A percentile compares a stretch with the other conserved stretches of the same genome.
phyloP scores from a whole-genome alignment of 805 yeast species.

The Sugiyamaella lignohabitans region DNA sequence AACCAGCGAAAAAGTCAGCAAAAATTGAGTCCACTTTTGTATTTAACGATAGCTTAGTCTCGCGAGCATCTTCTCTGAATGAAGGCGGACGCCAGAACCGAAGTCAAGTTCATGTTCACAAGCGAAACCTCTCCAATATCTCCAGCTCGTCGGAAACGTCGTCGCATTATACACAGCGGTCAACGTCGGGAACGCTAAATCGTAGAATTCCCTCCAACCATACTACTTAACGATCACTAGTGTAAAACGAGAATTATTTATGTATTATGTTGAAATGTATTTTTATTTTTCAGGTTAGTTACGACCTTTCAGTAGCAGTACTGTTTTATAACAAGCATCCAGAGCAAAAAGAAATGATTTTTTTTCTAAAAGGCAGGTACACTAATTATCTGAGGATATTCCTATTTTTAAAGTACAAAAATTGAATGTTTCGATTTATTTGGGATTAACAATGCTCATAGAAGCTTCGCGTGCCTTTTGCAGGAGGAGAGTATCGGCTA shows the following conservation, averaged over 20 bases:
- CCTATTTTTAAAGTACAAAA: too few species aligned
- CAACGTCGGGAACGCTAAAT: neutral
- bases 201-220: slow-evolving; percentile 1
- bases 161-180: neutral
- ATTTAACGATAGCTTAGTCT: neutral
- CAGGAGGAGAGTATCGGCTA: slow-evolving; percentile 77
- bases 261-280: neutral
- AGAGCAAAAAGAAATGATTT: too few species aligned
- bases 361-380: too few species aligned
- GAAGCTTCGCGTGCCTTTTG: slow-evolving; percentile 78
- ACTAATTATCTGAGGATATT: too few species aligned
- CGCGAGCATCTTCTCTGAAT: neutral
- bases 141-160: slow-evolving; percentile 2
- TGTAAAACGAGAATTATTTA: too few species aligned
- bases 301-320: too few species aligned
- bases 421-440: too few species aligned
- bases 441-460: slow-evolving; percentile 17
- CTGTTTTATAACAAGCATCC: too few species aligned
- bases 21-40: neutral
- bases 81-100: neutral
- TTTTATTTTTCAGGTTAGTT: too few species aligned
- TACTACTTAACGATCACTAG: neutral
- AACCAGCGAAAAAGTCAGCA: too few species aligned
- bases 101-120: slow-evolving; percentile 6
- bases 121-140: slow-evolving; percentile 10